These are phyloP conservation scores for Mycosphaerella sp. DNA, from an alignment of 2,329 filamentous ascomycete genomes.

Conservation along the genomic window DNA sequence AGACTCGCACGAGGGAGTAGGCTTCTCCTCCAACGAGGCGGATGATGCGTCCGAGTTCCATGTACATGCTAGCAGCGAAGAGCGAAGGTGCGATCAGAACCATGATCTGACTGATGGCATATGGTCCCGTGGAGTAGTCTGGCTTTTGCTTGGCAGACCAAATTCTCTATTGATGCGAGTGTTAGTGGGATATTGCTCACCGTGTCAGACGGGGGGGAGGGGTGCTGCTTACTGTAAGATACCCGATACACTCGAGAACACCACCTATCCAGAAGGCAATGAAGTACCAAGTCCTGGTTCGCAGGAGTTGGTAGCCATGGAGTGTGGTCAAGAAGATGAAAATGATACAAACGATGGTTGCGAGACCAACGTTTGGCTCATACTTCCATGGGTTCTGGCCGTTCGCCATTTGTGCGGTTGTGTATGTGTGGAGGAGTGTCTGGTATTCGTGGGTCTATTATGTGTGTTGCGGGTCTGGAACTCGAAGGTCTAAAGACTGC, in stretches of 20 bases:
- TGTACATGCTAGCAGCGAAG: constrained; percentile 47
- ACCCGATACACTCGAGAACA: constrained; percentile 47
- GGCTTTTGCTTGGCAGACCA: constrained; percentile 26
- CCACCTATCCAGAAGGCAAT: constrained; percentile 47
- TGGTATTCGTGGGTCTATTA: too few relatives aligned
- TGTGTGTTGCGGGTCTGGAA: too few relatives aligned
- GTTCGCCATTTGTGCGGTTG: not conserved
- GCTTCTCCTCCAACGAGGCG: constrained; percentile 37
- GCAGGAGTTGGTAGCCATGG: constrained; percentile 39
- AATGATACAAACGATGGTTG: constrained; percentile 14
- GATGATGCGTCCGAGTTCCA: constrained; percentile 44
- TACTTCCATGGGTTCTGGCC: not conserved
- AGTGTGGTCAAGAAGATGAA: constrained; percentile 28
- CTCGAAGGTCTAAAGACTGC: too few relatives aligned
- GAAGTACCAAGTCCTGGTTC: constrained; percentile 45
- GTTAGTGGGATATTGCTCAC: too few relatives aligned
- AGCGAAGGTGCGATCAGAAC: constrained; percentile 45
- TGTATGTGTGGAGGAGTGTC: too few relatives aligned
- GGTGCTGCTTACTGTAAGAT: constrained; percentile 34
- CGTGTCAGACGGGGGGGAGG: not conserved
- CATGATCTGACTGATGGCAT: constrained; percentile 40
- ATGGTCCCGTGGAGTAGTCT: constrained; percentile 17
- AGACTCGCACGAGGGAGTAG: constrained; percentile 38
- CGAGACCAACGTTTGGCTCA: constrained; percentile 24
- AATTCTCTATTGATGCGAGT: constrained; percentile 30